Conservation (phyloP, 495 filamentous ascomycete species). For the Penicillium antarcticum region DNA sequence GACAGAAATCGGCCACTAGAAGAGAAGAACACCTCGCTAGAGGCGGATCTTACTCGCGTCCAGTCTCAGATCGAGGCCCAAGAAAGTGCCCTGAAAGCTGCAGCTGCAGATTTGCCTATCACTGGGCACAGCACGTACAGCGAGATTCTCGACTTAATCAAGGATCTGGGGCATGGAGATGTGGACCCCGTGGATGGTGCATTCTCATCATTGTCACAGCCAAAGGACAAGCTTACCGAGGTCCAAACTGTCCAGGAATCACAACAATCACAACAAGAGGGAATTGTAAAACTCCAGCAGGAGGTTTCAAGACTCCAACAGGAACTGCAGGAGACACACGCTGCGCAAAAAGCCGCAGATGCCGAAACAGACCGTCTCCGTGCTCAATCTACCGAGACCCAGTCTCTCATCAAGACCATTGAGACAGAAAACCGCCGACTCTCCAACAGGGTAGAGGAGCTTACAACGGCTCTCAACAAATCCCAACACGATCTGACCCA, state of each 20-base stretch:
- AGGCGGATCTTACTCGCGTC: constrained; percentile 38
- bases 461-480: constrained; percentile 33
- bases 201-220: constrained; percentile 7
- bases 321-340: constrained; percentile 24
- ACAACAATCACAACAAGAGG: constrained; percentile 7
- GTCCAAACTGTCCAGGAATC: constrained; percentile 23
- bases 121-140: constrained; percentile 37
- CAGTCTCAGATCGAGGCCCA: constrained; percentile 44
- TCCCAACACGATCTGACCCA: constrained; percentile 31
- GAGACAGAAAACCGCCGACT: constrained; percentile 47
- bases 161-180: constrained; percentile 24
- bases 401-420: constrained; percentile 41
- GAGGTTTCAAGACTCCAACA: constrained; percentile 30
- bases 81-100: constrained; percentile 39
- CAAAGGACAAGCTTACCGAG: constrained; percentile 19
- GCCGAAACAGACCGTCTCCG: constrained; percentile 31
- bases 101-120: constrained; percentile 39
- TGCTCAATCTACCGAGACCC: constrained; percentile 40
- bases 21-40: constrained; percentile 41
- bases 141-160: constrained; percentile 43
- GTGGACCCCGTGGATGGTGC: constrained; percentile 10
- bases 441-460: constrained; percentile 28
- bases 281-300: constrained; percentile 28
- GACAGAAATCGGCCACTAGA: constrained; percentile 38
- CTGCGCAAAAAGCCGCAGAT: constrained; percentile 30